Conservation (phyloP, 2,329 filamentous ascomycete species). For the Orbilia javanica region DNA sequence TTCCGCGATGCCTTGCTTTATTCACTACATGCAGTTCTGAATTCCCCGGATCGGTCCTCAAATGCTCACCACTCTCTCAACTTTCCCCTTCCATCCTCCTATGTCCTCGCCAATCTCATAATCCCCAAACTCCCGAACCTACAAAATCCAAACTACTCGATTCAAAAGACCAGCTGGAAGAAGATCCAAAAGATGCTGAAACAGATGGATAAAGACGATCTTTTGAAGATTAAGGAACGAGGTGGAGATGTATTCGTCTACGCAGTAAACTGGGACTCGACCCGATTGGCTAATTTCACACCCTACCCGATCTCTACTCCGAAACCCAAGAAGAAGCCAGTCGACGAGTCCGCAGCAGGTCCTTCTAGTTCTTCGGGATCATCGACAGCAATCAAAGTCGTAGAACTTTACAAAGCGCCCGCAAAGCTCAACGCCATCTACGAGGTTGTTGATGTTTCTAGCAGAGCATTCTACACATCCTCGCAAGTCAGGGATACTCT, state of each 20-base stretch:
- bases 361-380: conserved; percentile 7
- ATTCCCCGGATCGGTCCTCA: conserved; percentile 66
- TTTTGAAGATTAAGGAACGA: conserved; percentile 76
- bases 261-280: conserved; percentile 75
- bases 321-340: conserved; percentile 60
- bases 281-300: conserved; percentile 70
- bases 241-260: conserved; percentile 74
- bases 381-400: conserved; percentile 59
- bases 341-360: conserved; percentile 63
- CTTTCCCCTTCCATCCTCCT: conserved; percentile 75
- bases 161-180: conserved; percentile 78
- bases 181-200: conserved; percentile 79
- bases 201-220: conserved; percentile 73
- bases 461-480: conserved; percentile 72
- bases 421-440: conserved; percentile 54
- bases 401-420: conserved; percentile 61
- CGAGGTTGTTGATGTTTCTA: conserved; percentile 54
- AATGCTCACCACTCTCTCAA: conserved; percentile 66
- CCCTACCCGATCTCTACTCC: conserved; percentile 73
- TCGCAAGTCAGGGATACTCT: conserved; percentile 72
- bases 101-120: conserved; percentile 74
- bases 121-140: conserved; percentile 73
- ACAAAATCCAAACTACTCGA: conserved; percentile 68
- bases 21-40: conserved; percentile 71
- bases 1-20: conserved; percentile 76